These are phyloP conservation scores for Ogataea polymorpha DNA, from an alignment of 805 yeast genomes.

Conservation along the genomic window DNA sequence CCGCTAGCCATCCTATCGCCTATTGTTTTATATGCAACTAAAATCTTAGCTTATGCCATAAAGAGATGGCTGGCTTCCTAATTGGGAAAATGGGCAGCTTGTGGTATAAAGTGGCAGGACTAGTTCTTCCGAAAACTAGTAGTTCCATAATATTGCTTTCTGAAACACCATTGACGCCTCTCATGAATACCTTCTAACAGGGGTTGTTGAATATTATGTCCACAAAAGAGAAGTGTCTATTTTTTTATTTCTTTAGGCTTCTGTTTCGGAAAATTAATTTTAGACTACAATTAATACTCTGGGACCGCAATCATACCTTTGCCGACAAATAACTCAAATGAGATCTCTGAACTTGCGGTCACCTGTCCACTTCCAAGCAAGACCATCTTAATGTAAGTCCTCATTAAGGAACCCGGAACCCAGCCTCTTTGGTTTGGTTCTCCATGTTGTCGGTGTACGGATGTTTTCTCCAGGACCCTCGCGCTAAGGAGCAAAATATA, in stretches of 20 bases:
- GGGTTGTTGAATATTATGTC: neutral
- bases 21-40: conserved; percentile 7
- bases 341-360: no score
- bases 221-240: neutral
- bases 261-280: no score
- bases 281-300: no score
- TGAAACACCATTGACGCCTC: neutral
- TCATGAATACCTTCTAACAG: neutral
- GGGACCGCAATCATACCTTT: no score
- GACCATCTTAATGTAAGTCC: neutral
- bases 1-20: conserved; percentile 5
- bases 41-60: conserved; percentile 2
- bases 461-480: conserved; percentile 1
- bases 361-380: no score
- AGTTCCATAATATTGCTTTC: neutral
- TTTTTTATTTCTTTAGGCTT: no score
- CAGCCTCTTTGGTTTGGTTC: neutral
- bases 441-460: conserved; percentile 2
- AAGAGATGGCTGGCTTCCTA: conserved; percentile 9
- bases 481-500: conserved; percentile 6
- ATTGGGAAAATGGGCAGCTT: conserved; percentile 5
- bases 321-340: no score
- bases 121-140: neutral
- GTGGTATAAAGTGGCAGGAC: conserved; percentile 3
- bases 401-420: neutral